Conservation (phyloP, 139 green algal species). For the Coccomyxa sp. region DNA sequence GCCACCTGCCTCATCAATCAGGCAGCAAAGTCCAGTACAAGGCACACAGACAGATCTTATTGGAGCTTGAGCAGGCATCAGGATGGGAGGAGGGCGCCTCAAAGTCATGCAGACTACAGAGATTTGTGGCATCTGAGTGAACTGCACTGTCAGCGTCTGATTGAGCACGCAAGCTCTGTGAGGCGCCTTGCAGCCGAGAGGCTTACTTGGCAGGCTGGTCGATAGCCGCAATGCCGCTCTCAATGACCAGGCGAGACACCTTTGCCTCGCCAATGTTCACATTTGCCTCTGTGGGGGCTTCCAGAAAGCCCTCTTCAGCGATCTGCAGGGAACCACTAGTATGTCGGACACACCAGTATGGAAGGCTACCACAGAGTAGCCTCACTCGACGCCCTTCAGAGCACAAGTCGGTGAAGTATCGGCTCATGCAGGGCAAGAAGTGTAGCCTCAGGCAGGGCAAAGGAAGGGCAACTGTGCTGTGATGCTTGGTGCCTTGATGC, state of each 20-base stretch:
- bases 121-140: no score
- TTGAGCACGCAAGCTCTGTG: no score
- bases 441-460: no score
- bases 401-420: not conserved
- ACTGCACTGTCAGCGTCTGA: no score
- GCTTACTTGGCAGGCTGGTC: not conserved
- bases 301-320: not conserved
- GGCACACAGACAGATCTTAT: no score
- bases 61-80: no score
- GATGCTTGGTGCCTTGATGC: not conserved
- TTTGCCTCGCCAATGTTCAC: not conserved
- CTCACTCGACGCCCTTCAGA: not conserved
- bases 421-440: no score
- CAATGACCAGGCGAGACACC: not conserved
- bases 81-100: no score
- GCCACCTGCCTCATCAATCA: no score
- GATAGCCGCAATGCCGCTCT: not conserved
- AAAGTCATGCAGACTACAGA: no score
- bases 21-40: no score
- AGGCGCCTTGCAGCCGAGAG: no score
- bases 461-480: not conserved
- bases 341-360: not conserved
- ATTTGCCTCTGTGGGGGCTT: not conserved
- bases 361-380: not conserved
- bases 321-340: not conserved